Evolutionary conservation across 768 basidiomycete genomes (phyloP).

Genomic region (Nidularia sp.): DNA sequence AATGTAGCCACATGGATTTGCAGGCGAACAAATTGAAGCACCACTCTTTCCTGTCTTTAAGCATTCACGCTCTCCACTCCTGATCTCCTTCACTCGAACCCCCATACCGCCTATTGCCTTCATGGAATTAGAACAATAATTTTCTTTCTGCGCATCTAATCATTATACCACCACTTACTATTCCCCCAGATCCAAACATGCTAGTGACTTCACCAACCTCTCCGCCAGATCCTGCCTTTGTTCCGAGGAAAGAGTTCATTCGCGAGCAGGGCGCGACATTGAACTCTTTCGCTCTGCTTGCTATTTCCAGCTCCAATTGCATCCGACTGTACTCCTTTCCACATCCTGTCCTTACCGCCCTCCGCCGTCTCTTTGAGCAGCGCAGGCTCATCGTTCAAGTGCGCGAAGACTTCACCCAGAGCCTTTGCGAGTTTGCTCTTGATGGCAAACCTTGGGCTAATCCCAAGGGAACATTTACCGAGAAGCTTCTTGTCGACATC

Average conservation of each 20-base stretch:
- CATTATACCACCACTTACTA: background rate
- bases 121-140: background rate
- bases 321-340: constrained; percentile 73
- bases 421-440: constrained; percentile 63
- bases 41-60: no score
- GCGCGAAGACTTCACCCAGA: constrained; percentile 53
- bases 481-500: constrained; percentile 68
- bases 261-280: constrained; percentile 45
- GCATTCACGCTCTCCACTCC: no score
- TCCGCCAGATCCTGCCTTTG: constrained; percentile 46
- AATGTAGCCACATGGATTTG: background rate
- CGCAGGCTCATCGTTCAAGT: constrained; percentile 35
- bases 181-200: constrained; percentile 5
- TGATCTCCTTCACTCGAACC: no score
- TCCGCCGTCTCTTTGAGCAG: constrained; percentile 55
- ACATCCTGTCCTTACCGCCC: constrained; percentile 40
- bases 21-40: background rate
- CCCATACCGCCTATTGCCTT: background rate
- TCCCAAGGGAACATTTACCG: constrained; percentile 60
- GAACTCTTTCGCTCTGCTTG: constrained; percentile 65
- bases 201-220: constrained; percentile 1
- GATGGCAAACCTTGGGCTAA: constrained; percentile 72
- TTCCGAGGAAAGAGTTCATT: constrained; percentile 71
- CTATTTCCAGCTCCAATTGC: constrained; percentile 60
- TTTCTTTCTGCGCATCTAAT: background rate